phyloP scores from a whole-genome alignment of 306 rosid species.

The Cajanus cajan region DNA sequence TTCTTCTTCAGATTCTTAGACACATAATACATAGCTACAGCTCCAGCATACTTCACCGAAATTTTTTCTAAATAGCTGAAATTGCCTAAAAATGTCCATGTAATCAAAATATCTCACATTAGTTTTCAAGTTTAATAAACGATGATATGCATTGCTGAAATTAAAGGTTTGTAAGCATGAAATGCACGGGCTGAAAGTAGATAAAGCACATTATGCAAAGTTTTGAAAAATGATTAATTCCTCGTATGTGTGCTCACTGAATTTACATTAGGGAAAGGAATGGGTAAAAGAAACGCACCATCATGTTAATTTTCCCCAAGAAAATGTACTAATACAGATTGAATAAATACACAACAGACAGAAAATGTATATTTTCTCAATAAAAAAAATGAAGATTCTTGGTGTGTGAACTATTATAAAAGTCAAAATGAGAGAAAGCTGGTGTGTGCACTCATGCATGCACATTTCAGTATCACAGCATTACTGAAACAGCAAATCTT shows the following conservation, averaged over 20 bases:
- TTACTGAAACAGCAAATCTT: not conserved
- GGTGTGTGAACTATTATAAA: not conserved
- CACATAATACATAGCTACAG: slow-evolving; percentile 96
- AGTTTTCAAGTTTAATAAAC: slow-evolving; percentile 17
- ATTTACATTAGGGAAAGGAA: not conserved
- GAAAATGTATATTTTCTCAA: not conserved
- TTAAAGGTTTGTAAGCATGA: slow-evolving; percentile 4
- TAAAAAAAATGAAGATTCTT: not conserved
- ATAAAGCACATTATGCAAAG: not conserved
- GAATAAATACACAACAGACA: not conserved
- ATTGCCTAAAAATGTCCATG: slow-evolving; percentile 60
- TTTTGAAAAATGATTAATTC: not conserved
- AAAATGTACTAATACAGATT: not conserved
- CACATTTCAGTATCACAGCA: not conserved
- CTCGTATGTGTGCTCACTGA: not conserved
- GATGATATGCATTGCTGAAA: not conserved
- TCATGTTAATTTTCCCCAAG: not conserved
- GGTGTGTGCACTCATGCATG: not conserved
- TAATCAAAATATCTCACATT: not conserved
- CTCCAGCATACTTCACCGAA: slow-evolving; percentile 91
- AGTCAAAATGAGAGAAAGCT: not conserved
- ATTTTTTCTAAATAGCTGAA: slow-evolving; percentile 71
- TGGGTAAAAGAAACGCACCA: not conserved
- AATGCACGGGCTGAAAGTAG: not conserved
- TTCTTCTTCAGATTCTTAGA: slow-evolving; percentile 94